Base-by-base conservation (phyloP, 192 early-diverging fungal species). In the Martensiomyces pterosporus region DNA sequence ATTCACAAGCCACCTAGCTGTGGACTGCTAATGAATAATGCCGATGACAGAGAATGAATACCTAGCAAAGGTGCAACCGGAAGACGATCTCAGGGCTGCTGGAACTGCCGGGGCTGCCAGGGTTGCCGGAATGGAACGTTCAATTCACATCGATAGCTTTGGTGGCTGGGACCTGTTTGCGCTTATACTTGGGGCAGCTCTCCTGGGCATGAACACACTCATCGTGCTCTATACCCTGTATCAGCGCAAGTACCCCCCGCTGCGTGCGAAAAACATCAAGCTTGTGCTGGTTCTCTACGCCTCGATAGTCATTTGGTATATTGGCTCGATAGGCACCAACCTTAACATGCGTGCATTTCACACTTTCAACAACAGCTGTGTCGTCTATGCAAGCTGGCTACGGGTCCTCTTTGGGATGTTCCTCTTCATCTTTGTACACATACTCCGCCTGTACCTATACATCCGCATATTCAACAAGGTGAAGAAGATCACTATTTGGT, bases 401-500 rank as follows among this genome's bases (percentile, higher is more conserved):
- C 62, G 69, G 2, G 27, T 65, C 10, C 25, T 65, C 7, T 21
- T 60, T 17, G 69, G 69, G 1, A 39, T 65, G 2, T 65, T 73
- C 42, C 25, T 65, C 12, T 65, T 54, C 25, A 49, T 61, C 14
- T 47, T 42, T 23, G 35, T 71, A 0, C 55, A 71, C 13, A 36
- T 59, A n/a, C 21, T 71, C 16, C 67, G 67, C 2, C 23, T 71
- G 1, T 64, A 71, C 29, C 54, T 57, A 12, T 73, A 73, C 35
- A 49, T 66, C n/a, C 57, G 57, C 0, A 61, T 73, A 35, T 73
- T 73, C 15, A 42, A 35, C 9, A n/a, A 50, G 15, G 1, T 27
- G 4, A 55, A 52, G 10, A 25, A 25, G 3, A 49, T 73, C 16
- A 62, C 49, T 0, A 27, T 26, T 7, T 18, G 16, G 22, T 43